Base-by-base conservation (phyloP, 1,139 yeast genomes). In the Magnusiomyces sp. region DNA sequence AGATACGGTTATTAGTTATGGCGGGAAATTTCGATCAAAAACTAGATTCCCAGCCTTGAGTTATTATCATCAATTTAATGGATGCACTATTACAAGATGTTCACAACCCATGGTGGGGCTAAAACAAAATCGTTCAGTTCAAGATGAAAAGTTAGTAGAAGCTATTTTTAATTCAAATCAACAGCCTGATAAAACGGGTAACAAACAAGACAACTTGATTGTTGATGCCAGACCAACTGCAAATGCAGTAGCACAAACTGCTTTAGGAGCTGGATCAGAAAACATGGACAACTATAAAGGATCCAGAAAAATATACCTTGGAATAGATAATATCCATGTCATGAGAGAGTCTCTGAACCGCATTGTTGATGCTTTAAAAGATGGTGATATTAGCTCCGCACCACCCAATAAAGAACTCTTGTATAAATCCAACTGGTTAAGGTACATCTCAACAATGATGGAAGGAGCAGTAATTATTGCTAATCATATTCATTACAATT, bases 221-320 rank as follows among this genome's bases (percentile, higher is more conserved):
- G 92, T 89, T 2, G 98, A 92, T 68, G 84, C 95, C 27, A 72
- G 98, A 51, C 98, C 98, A 0, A 67, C 89, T 11, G 84, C 97
- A 0, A 92, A 92, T 66, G 97, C 98, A 10, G 79, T 89, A 80
- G 98, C 97, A 0, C 98, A 92, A 62, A 88, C 89, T 51, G 97
- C 97, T 0, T 69, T 92, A 29, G 98, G 98, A 5, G 98, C 97
- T 5, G 98, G 98, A 0, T 84, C 97, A 0, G 98, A 92, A 62
- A 83, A 79, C 58, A 86, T 89, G 74, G 97, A 90, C 54, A 80
- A 87, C 61, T 90, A 92, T 67, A 75, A 80, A 51, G 68, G 68
- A 2, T 79, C 81, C 38, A 73, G 77, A 50, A 84, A 89, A 62
- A 75, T 87, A 23, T 92, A 87, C 61, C 73, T 95, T 53, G 95